These are phyloP conservation scores for Rhizopogon vulgaris DNA, from an alignment of 768 basidiomycete genomes.

Conservation along the genomic window DNA sequence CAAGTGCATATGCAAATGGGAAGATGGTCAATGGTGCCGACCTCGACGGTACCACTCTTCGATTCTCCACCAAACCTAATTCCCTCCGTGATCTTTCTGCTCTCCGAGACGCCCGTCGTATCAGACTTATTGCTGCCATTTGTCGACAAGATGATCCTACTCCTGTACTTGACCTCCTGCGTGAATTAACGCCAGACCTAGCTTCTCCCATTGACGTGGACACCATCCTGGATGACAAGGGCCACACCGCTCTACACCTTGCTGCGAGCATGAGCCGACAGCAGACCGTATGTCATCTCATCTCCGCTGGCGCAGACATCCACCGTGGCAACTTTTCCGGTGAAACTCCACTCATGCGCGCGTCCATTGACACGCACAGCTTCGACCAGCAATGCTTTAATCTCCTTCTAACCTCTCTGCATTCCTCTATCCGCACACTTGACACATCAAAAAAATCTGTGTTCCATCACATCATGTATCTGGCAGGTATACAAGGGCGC, in stretches of 20 bases:
- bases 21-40: constrained; percentile 36
- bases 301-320: constrained; percentile 77
- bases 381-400: constrained; percentile 75
- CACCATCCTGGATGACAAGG: constrained; percentile 87
- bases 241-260: constrained; percentile 91
- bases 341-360: constrained; percentile 91
- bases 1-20: constrained; percentile 39
- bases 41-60: constrained; percentile 41
- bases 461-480: constrained; percentile 84
- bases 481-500: constrained; percentile 89
- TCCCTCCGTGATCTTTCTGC: constrained; percentile 49
- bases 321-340: constrained; percentile 90
- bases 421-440: constrained; percentile 76
- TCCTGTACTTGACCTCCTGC: constrained; percentile 56
- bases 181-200: constrained; percentile 48
- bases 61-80: constrained; percentile 65
- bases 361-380: constrained; percentile 84
- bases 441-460: constrained; percentile 84
- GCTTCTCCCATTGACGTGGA: constrained; percentile 53
- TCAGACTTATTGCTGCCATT: constrained; percentile 60
- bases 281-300: constrained; percentile 60
- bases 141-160: constrained; percentile 64
- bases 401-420: constrained; percentile 54
- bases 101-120: constrained; percentile 46
- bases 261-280: constrained; percentile 81